A percentile compares a stretch with the other conserved stretches of the same genome.
Conservation (phyloP, 2,329 filamentous ascomycete genomes). For the Colletotrichum gigasporum region DNA sequence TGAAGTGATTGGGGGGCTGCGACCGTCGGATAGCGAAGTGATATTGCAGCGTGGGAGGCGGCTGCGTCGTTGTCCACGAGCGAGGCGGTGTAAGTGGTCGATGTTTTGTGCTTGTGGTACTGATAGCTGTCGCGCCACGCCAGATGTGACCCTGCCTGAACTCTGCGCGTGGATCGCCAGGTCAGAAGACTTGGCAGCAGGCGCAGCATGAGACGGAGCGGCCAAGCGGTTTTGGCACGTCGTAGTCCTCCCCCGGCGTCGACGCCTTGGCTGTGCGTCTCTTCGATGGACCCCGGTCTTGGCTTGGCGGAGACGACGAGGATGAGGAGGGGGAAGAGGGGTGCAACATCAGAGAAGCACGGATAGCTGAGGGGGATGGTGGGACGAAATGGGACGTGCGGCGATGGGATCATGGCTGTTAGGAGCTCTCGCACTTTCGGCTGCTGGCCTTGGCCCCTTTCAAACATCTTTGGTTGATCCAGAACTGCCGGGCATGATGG, state of each 20-base stretch:
- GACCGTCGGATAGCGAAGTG: background rate
- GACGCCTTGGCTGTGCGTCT: background rate
- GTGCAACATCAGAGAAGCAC: background rate
- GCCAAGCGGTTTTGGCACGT: slow-evolving; percentile 13
- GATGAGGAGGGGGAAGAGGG: background rate
- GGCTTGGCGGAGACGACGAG: slow-evolving; percentile 2
- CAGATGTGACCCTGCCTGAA: background rate
- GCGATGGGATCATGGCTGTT: background rate
- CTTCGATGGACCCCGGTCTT: background rate
- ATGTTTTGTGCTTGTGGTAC: background rate
- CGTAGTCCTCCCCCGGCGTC: background rate
- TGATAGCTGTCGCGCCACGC: too few species aligned
- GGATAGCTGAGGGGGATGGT: background rate
- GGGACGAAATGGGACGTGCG: background rate
- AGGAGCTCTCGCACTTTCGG: too few species aligned
- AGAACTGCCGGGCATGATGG: too few species aligned
- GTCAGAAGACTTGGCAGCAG: slow-evolving; percentile 5
- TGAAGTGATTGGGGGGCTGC: background rate
- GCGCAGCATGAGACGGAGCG: slow-evolving; percentile 12
- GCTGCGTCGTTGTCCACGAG: background rate
- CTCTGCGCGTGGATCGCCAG: slow-evolving; percentile 1
- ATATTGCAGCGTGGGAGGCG: background rate
- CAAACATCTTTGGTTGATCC: too few species aligned
- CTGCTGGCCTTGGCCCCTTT: too few species aligned
- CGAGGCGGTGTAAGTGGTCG: background rate